Conservation (phyloP, 202 grass and related monocot genomes). For the Elaeis oleifera region DNA sequence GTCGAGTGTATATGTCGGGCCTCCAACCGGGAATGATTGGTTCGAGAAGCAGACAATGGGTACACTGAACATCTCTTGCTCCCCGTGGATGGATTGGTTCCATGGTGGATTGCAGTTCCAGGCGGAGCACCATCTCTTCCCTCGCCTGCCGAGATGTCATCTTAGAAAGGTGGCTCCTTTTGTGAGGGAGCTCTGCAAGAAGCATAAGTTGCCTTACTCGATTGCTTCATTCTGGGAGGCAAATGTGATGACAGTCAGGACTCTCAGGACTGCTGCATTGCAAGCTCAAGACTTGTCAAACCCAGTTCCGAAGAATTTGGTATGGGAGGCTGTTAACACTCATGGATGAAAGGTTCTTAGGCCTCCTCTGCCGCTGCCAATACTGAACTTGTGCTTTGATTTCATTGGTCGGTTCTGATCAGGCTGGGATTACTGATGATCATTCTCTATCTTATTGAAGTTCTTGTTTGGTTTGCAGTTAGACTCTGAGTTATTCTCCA, state of each 20-base stretch:
- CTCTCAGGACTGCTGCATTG: constrained; percentile 8
- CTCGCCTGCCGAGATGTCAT: constrained; percentile 5
- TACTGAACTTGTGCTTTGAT: no score
- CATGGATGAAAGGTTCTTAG: constrained; percentile 6
- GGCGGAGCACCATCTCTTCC: constrained; percentile 20
- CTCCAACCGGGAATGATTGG: constrained; percentile 8
- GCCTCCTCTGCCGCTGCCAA: no score
- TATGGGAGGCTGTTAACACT: constrained; percentile 12
- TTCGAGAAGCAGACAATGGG: constrained; percentile 22
- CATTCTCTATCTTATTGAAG: no score
- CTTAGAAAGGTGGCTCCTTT: constrained; percentile 4
- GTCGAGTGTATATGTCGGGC: constrained; percentile 9
- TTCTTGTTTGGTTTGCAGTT: no score
- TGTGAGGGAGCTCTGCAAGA: constrained; percentile 12
- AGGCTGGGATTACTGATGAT: no score
- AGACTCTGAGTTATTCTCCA: no score
- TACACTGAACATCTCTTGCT: constrained; percentile 12
- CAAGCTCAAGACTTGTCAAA: neutral
- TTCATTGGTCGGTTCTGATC: no score
- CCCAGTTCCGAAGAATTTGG: constrained; percentile 17
- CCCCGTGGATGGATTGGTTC: constrained; percentile 21
- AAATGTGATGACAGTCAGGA: constrained; percentile 3
- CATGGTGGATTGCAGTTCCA: constrained; percentile 19
- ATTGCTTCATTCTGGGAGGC: constrained; percentile 6
- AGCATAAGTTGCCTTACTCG: constrained; percentile 11